Base-by-base conservation (phyloP, 2,329 filamentous ascomycete species). In the Arachnopeziza araneosa region DNA sequence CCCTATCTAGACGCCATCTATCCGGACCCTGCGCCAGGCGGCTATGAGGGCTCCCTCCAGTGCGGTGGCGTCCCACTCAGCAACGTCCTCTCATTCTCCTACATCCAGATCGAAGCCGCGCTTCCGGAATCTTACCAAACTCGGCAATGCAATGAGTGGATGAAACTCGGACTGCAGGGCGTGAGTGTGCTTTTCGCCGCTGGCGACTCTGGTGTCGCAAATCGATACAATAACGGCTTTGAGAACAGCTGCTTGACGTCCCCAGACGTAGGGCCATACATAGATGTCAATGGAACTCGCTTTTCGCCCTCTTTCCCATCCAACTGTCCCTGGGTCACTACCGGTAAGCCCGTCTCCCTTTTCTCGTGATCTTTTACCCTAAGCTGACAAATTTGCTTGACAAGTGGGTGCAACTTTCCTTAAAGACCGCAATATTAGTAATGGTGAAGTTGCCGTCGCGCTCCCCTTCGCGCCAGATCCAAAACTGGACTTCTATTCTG, bases 311-410 rank as follows among this genome's bases (percentile, higher is more conserved):
- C 78, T 1, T 90, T 90, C 73, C 87, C 87, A 0, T 80, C 80
- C 0, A 80, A 80, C 0, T 90, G 87, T 67, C 87, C 86, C 0
- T 90, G 81, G 70, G 81, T 89, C 19, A 89, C 87, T 1, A 74
- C 80, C 4, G 36, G 36, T 44, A 44, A 44, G 36, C 17, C n/a
- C n/a, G n/a, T n/a, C 12, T 44, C 17, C 36, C 10, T 14, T 12
- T 51, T 32, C 21, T 8, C 21, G 24, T 36, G 50, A 52, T 23
- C 22, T 17, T 21, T 24, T 9, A 26, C 48, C 1, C 51, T 14
- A 30, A 14, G 55, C 22, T 60, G 50, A 60, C 36, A 50, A n/a
- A n/a, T n/a, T n/a, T 56, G 24, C 59, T 4, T 44, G 17, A n/a
- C n/a, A 44, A 44, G 63, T 66, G 12, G 64, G 64, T 21, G 64